Base-by-base conservation (phyloP, 1,139 yeast genomes). In the Sugiyamaella pinicola region DNA sequence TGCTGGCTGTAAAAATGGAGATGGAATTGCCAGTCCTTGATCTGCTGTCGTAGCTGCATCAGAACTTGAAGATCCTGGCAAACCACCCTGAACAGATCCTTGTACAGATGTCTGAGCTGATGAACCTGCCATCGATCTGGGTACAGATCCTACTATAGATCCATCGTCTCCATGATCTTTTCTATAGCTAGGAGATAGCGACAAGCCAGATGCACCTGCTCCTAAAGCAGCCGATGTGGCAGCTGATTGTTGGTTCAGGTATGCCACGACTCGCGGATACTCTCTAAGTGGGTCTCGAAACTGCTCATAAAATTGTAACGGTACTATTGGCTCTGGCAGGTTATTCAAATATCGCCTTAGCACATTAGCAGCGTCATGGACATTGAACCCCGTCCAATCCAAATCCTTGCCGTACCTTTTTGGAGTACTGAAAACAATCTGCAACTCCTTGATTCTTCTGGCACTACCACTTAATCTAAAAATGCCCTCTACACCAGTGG, bases 351-450 rank as follows among this genome's bases (percentile, higher is more conserved):
- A 93, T 55, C 99, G 76, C 65, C 98, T 78, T 55, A 93, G 78
- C 33, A 93, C 77, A 26, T 95, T 87, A 2, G 98, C 96, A 1
- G 97, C 97, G 69, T 95, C 99, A 71, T 95, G 99, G n/a, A 93
- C 98, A 3, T 90, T 89, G 70, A 83, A 93, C 0, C 95, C 95
- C 52, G 87, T 89, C 99, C 99, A 93, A 58, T 79, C 81, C 44
- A 91, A 77, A 61, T 85, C 87, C 55, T 89, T 82, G 21, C 99
- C 99, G 67, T 84, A 95, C 56, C 82, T 83, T 0, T 98, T 98
- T 1, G 96, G 90, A 2, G 86, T 74, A 56, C 91, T 88, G 73
- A 93, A 93, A 7, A 85, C 77, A 38, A 81, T 78, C 69, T 93
- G 98, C 48, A 93, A 74, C 62, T 89, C 95, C 63, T 88, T 88